These are phyloP conservation scores for Cetraspora pellucida DNA, from an alignment of 192 early-diverging fungal species.

Conservation along the genomic window DNA sequence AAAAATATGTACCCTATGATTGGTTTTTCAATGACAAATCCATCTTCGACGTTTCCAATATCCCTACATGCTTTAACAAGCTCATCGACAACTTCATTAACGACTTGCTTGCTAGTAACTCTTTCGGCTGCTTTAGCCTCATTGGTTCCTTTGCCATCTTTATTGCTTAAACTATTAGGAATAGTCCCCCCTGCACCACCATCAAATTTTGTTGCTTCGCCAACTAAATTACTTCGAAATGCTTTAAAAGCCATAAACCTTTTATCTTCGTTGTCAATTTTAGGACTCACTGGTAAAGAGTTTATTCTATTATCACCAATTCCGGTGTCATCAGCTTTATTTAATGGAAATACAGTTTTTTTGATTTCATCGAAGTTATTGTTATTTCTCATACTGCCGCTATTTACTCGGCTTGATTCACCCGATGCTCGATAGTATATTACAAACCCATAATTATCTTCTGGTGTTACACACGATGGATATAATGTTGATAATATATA, in stretches of 20 bases:
- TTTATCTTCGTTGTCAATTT: slow-evolving; percentile 25
- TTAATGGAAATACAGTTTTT: too few species aligned
- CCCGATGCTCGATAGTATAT: slow-evolving; percentile 51
- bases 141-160: not conserved
- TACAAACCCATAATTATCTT: slow-evolving; percentile 58
- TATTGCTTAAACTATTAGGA: not conserved
- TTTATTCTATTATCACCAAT: too few species aligned
- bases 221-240: slow-evolving; percentile 45
- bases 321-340: too few species aligned
- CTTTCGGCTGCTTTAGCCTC: not conserved
- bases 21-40: slow-evolving; percentile 39
- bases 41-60: slow-evolving; percentile 27
- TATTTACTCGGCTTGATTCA: slow-evolving; percentile 54
- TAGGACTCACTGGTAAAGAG: not conserved
- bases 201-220: slow-evolving; percentile 39
- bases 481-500: slow-evolving; percentile 46
- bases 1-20: slow-evolving; percentile 44
- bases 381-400: slow-evolving; percentile 52
- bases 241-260: slow-evolving; percentile 44
- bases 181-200: not conserved
- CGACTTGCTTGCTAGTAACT: slow-evolving; percentile 36
- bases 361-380: slow-evolving; percentile 3
- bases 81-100: slow-evolving; percentile 40
- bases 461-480: slow-evolving; percentile 36
- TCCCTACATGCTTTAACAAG: slow-evolving; percentile 35